Conservation (phyloP, 2,329 filamentous ascomycete species). For the Xylariaceae sp. region DNA sequence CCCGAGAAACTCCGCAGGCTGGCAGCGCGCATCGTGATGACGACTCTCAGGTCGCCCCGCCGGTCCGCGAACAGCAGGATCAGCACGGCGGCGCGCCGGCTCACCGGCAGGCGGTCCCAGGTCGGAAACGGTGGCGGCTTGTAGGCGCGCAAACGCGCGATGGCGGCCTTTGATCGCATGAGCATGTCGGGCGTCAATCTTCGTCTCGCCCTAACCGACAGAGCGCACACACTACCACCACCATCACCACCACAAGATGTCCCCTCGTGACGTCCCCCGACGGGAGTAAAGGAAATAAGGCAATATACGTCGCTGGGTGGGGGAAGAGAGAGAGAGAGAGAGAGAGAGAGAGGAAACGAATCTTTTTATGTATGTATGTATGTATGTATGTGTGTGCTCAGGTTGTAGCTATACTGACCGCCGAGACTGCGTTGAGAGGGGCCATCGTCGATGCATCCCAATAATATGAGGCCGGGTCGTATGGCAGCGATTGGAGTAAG, state of each 20-base stretch:
- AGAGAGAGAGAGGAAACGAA: too few relatives aligned
- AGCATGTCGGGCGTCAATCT: constrained; percentile 30
- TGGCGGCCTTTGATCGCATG: constrained; percentile 52
- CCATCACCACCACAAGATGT: neutral
- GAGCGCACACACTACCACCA: neutral
- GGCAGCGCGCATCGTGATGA: constrained; percentile 69
- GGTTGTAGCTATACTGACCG: constrained; percentile 47
- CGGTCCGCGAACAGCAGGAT: constrained; percentile 86
- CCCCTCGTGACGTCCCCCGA: neutral
- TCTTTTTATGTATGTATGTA: neutral
- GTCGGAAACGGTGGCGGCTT: constrained; percentile 61
- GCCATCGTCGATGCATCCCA: constrained; percentile 63
- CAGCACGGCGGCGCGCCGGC: constrained; percentile 81
- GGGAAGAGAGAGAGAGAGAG: neutral
- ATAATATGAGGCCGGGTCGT: constrained; percentile 49
- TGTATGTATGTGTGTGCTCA: constrained; percentile 5
- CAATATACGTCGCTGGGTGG: neutral
- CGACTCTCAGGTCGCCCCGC: constrained; percentile 74
- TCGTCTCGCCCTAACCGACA: constrained; percentile 1
- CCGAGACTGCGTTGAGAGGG: constrained; percentile 55
- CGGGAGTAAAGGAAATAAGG: neutral
- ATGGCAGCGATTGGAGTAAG: constrained; percentile 13
- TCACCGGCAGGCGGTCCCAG: constrained; percentile 64
- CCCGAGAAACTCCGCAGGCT: constrained; percentile 70
- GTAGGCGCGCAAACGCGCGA: constrained; percentile 64